Percentiles rank a stretch among this genome's conserved stretches.
These are phyloP conservation scores for Podaxis pistillaris DNA, from an alignment of 768 basidiomycete genomes.

Conservation along the genomic window DNA sequence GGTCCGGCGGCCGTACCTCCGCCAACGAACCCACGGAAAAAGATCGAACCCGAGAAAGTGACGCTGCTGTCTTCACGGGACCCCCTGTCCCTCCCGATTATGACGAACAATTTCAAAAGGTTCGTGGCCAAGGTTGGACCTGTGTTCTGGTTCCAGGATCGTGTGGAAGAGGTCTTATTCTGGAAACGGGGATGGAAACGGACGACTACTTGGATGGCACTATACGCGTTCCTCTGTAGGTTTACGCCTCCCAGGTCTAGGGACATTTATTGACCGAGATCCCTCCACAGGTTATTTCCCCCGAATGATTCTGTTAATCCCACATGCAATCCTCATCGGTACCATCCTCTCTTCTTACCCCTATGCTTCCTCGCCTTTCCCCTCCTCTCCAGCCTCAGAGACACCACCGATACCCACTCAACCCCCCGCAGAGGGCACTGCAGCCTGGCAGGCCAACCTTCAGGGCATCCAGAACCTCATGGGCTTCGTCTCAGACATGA, in stretches of 20 bases:
- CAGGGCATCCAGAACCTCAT: constrained; percentile 92
- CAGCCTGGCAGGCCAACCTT: constrained; percentile 84
- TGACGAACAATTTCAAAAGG: constrained; percentile 76
- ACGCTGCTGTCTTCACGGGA: constrained; percentile 58
- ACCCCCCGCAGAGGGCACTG: constrained; percentile 55
- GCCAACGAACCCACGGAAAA: constrained; percentile 23
- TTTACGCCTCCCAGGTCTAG: constrained; percentile 14
- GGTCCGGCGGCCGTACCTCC: constrained; percentile 11
- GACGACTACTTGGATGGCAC: constrained; percentile 73
- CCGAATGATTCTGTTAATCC: constrained; percentile 65
- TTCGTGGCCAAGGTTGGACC: constrained; percentile 77
- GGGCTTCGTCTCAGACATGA: constrained; percentile 74
- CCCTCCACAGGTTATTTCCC: constrained; percentile 68
- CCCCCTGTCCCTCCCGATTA: constrained; percentile 74
- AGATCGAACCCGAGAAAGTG: constrained; percentile 23
- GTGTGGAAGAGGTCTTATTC: constrained; percentile 79
- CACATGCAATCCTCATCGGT: constrained; percentile 58
- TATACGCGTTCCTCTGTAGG: constrained; percentile 80
- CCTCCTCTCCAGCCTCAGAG: constrained; percentile 17
- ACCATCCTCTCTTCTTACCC: constrained; percentile 71
- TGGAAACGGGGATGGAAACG: constrained; percentile 78
- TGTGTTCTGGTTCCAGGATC: constrained; percentile 88
- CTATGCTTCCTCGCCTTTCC: constrained; percentile 25
- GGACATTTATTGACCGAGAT: neutral
- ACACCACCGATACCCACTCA: constrained; percentile 30